Conservation (phyloP, 2,329 filamentous ascomycete genomes). For the Talaromyces rugulosus region DNA sequence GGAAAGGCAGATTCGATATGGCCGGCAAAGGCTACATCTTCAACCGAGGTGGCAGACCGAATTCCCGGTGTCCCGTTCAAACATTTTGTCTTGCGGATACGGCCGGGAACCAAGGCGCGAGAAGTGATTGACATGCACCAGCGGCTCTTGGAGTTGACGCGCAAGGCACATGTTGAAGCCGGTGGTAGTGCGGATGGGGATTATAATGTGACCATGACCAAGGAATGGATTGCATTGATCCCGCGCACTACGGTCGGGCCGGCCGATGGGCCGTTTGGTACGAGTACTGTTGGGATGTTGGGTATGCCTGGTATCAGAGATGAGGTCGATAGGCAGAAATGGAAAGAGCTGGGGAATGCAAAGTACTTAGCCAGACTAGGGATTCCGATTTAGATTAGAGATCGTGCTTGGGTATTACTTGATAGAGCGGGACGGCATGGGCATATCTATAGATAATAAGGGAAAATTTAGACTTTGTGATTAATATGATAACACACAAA, state of each 20-base stretch:
- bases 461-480: not conserved
- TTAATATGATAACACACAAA: not conserved
- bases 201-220: conserved; percentile 25
- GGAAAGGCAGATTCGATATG: conserved; percentile 14
- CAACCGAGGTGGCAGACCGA: conserved; percentile 13
- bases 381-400: conserved; percentile 12
- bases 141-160: conserved; percentile 18
- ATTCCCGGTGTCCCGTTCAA: conserved; percentile 21
- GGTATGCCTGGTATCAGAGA: conserved; percentile 20
- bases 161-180: conserved; percentile 14
- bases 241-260: conserved; percentile 16
- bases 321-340: conserved; percentile 17
- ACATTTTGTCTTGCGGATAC: conserved; percentile 24
- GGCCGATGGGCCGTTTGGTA: conserved; percentile 13
- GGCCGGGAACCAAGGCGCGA: conserved; percentile 8
- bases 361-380: conserved; percentile 19
- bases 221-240: conserved; percentile 23
- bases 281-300: conserved; percentile 23
- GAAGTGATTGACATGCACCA: conserved; percentile 16
- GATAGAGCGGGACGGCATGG: not conserved
- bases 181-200: conserved; percentile 15
- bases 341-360: conserved; percentile 16
- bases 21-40: conserved; percentile 19
- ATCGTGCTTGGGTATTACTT: not conserved
- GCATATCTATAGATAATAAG: not conserved